Conservation (phyloP, 352 stramenopile species). For the Phytophthora melonis region DNA sequence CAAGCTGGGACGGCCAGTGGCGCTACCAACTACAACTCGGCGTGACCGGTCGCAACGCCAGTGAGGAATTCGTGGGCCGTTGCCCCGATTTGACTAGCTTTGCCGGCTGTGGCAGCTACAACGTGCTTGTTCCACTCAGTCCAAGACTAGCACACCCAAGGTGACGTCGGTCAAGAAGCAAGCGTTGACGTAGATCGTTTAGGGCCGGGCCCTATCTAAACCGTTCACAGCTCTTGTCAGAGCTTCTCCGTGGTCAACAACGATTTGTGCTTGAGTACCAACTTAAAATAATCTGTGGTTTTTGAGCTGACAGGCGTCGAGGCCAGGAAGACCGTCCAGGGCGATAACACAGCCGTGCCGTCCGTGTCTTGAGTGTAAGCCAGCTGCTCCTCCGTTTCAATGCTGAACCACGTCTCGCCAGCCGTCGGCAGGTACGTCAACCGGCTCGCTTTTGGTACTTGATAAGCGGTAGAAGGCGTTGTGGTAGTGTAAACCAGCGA, state of each 20-base stretch:
- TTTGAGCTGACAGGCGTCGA: conserved; percentile 44
- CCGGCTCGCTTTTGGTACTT: conserved; percentile 39
- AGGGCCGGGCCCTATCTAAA: too few species aligned
- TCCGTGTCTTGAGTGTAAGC: conserved; percentile 82
- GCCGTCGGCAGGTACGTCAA: conserved; percentile 71
- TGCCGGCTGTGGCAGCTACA: conserved; percentile 26
- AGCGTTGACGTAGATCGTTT: conserved; percentile 16
- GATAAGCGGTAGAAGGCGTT: too few species aligned
- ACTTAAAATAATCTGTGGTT: too few species aligned
- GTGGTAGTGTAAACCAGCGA: too few species aligned
- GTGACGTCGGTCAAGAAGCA: conserved; percentile 39
- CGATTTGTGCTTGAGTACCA: too few species aligned
- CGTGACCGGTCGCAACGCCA: conserved; percentile 45
- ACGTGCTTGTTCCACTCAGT: conserved; percentile 40
- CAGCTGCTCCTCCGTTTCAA: conserved; percentile 85
- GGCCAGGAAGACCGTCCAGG: conserved; percentile 83
- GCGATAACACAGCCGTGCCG: conserved; percentile 67
- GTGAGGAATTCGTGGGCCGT: conserved; percentile 36
- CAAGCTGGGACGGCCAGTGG: conserved; percentile 11
- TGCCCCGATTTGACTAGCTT: conserved; percentile 42
- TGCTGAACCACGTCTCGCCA: conserved; percentile 85
- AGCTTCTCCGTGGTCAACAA: too few species aligned
- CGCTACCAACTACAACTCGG: conserved; percentile 53
- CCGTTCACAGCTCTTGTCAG: too few species aligned
- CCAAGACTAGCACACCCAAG: conserved; percentile 43